phyloP scores from a whole-genome alignment of 164 flowering plant species.

The Sedum album region DNA sequence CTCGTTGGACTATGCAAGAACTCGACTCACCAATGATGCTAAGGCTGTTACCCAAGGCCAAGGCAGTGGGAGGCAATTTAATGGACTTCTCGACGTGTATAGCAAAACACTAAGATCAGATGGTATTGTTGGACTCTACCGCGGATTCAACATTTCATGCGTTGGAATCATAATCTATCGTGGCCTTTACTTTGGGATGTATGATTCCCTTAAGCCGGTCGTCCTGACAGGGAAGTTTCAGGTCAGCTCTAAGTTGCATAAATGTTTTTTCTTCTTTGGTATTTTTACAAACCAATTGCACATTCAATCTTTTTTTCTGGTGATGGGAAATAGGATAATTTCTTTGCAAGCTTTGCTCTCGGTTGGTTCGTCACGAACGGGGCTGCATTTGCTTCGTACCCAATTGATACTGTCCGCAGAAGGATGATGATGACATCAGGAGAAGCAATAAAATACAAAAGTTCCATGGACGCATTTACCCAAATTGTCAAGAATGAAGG shows the following conservation, averaged over 20 bases:
- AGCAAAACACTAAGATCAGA: conserved; percentile 39
- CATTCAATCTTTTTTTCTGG: too few species aligned
- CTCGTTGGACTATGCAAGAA: conserved; percentile 8
- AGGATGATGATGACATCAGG: conserved; percentile 11
- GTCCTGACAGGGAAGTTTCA: conserved; percentile 22
- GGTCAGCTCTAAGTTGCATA: neutral
- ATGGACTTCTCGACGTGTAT: conserved; percentile 31
- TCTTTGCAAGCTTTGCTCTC: neutral
- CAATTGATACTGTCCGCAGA: conserved; percentile 2
- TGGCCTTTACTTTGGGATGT: conserved; percentile 38
- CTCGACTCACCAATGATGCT: conserved; percentile 15
- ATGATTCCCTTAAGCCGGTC: conserved; percentile 48
- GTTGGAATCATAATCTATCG: conserved; percentile 26
- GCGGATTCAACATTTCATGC: conserved; percentile 45
- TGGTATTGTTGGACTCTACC: conserved; percentile 45
- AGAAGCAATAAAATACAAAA: conserved; percentile 6
- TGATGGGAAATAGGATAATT: neutral
- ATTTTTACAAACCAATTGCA: too few species aligned
- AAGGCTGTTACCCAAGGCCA: conserved; percentile 38
- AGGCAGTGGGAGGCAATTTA: conserved; percentile 25
- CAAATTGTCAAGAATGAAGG: conserved; percentile 8
- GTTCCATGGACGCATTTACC: neutral
- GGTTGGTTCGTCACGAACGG: conserved; percentile 1
- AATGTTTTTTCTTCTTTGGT: too few species aligned
- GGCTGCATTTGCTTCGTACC: neutral